Percentiles rank a stretch among this genome's conserved stretches.
Evolutionary conservation across 495 filamentous ascomycete species (phyloP).

Genomic region (Diplogelasinospora grovesii): DNA sequence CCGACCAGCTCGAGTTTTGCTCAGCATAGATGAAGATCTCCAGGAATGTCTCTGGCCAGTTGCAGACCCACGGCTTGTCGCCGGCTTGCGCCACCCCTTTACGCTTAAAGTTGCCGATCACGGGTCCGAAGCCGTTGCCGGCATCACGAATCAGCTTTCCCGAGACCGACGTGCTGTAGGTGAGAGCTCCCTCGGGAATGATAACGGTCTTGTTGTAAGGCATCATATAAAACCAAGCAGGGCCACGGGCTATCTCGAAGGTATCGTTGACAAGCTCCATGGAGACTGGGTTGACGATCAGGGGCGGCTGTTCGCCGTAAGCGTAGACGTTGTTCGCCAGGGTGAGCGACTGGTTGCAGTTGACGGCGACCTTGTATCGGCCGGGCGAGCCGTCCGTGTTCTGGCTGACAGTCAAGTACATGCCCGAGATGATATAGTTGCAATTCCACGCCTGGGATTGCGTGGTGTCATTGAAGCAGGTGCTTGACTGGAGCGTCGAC

Average conservation of each 20-base stretch:
- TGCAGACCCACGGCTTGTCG: conserved; percentile 80
- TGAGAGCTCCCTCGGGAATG: conserved; percentile 49
- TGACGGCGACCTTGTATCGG: conserved; percentile 32
- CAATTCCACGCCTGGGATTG: conserved; percentile 68
- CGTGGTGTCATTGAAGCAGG: conserved; percentile 58
- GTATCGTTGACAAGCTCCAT: conserved; percentile 61
- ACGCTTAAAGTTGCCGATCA: conserved; percentile 32
- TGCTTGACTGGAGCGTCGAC: conserved; percentile 50
- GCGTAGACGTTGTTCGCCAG: conserved; percentile 35
- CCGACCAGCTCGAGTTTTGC: conserved; percentile 41
- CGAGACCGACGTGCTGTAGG: conserved; percentile 5
- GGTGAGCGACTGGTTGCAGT: conserved; percentile 27
- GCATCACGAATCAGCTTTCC: conserved; percentile 4
- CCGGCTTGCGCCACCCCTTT: conserved; percentile 49
- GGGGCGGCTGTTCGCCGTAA: conserved; percentile 71
- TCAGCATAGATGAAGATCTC: conserved; percentile 77
- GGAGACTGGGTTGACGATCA: conserved; percentile 38
- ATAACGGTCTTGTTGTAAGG: conserved; percentile 80
- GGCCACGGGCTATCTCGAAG: conserved; percentile 53
- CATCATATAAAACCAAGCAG: conserved; percentile 67
- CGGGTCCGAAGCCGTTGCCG: conserved; percentile 1
- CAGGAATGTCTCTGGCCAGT: conserved; percentile 75
- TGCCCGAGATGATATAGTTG: conserved; percentile 29
- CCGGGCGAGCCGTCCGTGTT: conserved; percentile 11
- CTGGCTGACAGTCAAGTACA: conserved; percentile 23